Base-by-base conservation (phyloP, 148 eudicot species). In the Selenicereus undatus region DNA sequence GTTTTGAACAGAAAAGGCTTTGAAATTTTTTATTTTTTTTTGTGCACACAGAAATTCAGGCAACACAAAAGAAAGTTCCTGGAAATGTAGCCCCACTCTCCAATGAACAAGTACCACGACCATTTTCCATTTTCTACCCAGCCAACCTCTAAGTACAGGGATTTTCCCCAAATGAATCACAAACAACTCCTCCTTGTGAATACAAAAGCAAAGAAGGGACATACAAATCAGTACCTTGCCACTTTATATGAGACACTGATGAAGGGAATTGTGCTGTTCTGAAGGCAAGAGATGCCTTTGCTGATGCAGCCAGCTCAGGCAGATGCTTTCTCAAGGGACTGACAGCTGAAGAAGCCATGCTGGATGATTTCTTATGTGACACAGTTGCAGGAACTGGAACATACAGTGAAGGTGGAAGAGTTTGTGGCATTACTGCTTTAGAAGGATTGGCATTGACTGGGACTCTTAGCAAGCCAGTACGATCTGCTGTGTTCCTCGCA, bases 171-270 rank as follows among this genome's bases (percentile, higher is more conserved):
- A 45, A 45, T 69, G 42, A 70, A 13, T 32, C 74, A 32, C 14
- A n/a, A 65, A 14, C 80, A 78, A 8, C 32, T 32, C 27, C 8
- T 20, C 13, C 14, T 70, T 10, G 11, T n/a, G 70, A 62, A 17
- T 30, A 29, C 26, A 0, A 16, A 70, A 10, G n/a, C 62, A 70
- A 79, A 22, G 18, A 69, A 45, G 11, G 24, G 42, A 11, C 52
- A 56, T 35, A n/a, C 8, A 58, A n/a, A 77, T 43, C 60, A 58
- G 62, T 77, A 77, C 84, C 84, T 82, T 71, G 80, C 76, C 76
- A 82, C 62, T 77, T 77, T 77, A 82, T 77, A 72, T 29, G 81
- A 71, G 72, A 45, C 21, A n/a, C 26, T 36, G 72, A 58, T 36
- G 80, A 54, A 42, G 84, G 30, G 42, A 62, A 16, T 56, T 30